These are phyloP conservation scores for Aureobasidium sp. DNA, from an alignment of 2,329 filamentous ascomycete species.

Conservation along the genomic window DNA sequence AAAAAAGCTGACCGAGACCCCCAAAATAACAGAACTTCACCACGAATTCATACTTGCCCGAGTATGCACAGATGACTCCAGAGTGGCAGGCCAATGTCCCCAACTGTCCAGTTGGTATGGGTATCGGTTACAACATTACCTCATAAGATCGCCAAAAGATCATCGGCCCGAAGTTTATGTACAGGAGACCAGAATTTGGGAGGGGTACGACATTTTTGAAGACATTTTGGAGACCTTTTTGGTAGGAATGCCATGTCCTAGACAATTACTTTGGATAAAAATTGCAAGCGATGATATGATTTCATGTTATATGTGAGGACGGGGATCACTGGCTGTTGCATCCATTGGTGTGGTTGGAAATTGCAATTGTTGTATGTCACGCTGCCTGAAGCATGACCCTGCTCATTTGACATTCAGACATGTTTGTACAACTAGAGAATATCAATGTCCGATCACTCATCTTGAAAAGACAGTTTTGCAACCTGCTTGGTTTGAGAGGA, in stretches of 20 bases:
- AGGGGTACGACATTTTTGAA: too few relatives aligned
- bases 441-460: too few relatives aligned
- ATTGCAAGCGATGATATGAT: too few relatives aligned
- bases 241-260: not conserved
- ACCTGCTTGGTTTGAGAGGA: too few relatives aligned
- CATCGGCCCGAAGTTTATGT: too few relatives aligned
- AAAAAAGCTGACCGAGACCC: not conserved
- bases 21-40: constrained; percentile 33
- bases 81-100: constrained; percentile 36
- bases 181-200: too few relatives aligned
- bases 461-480: too few relatives aligned
- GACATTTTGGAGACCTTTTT: not conserved
- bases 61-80: constrained; percentile 31
- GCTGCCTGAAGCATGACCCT: not conserved
- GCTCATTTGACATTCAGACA: not conserved
- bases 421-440: not conserved
- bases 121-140: constrained; percentile 19
- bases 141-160: not conserved
- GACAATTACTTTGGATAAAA: too few relatives aligned
- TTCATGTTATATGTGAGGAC: too few relatives aligned
- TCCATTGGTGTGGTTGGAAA: too few relatives aligned
- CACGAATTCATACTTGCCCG: constrained; percentile 36
- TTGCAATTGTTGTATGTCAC: not conserved
- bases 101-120: constrained; percentile 33
- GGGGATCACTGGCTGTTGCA: too few relatives aligned